phyloP scores from a whole-genome alignment of 768 basidiomycete species.

The Collybiopsis luxurians region DNA sequence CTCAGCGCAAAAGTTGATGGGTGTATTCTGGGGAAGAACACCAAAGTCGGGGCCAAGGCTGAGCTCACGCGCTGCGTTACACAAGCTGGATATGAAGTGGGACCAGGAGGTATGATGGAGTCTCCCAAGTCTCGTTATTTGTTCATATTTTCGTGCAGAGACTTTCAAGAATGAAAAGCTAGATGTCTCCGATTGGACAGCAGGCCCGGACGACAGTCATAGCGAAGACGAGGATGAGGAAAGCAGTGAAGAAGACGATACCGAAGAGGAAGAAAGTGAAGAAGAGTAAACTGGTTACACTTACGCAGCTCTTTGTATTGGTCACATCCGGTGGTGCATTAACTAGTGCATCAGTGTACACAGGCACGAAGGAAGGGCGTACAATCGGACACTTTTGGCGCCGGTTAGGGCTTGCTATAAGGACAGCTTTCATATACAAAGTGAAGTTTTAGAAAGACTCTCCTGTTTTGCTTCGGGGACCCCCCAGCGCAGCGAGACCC shows the following conservation, averaged over 20 bases:
- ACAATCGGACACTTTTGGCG: too few species aligned
- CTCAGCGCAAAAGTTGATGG: conserved; percentile 72
- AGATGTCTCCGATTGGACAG: conserved; percentile 55
- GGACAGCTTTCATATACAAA: too few species aligned
- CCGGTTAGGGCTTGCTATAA: too few species aligned
- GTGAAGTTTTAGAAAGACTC: too few species aligned
- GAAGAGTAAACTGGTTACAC: neutral
- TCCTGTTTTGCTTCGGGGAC: too few species aligned
- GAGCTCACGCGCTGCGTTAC: conserved; percentile 68
- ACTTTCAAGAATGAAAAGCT: conserved; percentile 53
- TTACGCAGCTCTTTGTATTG: too few species aligned
- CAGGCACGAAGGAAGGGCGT: too few species aligned
- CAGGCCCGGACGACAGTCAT: conserved; percentile 21
- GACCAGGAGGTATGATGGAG: conserved; percentile 48
- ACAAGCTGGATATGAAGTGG: conserved; percentile 76
- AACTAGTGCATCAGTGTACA: too few species aligned
- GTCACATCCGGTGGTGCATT: too few species aligned
- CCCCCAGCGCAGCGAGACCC: too few species aligned
- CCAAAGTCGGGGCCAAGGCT: conserved; percentile 67
- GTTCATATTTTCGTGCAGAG: conserved; percentile 33
- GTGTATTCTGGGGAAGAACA: conserved; percentile 73
- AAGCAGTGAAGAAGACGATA: conserved; percentile 11
- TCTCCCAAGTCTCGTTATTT: neutral
- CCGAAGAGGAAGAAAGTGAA: conserved; percentile 7
- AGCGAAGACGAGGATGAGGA: conserved; percentile 16